A percentile compares a stretch with the other conserved stretches of the same genome.
phyloP scores from a whole-genome alignment of 2,329 filamentous ascomycete species.

The Colletotrichum chrysophilum region DNA sequence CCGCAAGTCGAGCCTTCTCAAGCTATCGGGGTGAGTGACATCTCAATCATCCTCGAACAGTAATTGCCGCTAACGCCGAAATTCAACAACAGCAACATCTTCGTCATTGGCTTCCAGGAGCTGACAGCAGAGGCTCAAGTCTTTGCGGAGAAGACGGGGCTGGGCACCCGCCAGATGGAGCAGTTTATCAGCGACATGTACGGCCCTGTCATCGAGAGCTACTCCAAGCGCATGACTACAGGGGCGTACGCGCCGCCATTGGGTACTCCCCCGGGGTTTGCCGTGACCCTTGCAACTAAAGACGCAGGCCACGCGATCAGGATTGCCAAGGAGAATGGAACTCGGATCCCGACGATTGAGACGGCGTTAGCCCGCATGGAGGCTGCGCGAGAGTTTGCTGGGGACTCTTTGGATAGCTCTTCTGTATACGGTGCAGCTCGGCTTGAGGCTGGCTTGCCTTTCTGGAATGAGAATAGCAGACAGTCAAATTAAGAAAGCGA shows the following conservation, averaged over 20 bases:
- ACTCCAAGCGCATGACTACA: conserved; percentile 31
- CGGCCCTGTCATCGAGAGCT: conserved; percentile 29
- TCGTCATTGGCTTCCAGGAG: conserved; percentile 27
- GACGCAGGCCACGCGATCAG: conserved; percentile 13
- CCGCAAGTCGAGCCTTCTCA: conserved; percentile 42
- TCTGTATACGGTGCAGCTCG: conserved; percentile 9
- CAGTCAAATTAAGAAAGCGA: not conserved
- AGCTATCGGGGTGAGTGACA: conserved; percentile 41
- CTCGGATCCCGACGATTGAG: conserved; percentile 7
- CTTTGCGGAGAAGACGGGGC: conserved; percentile 33
- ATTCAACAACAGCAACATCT: conserved; percentile 36
- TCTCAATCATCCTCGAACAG: not conserved
- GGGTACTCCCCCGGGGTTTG: conserved; percentile 8
- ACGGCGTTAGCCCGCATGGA: conserved; percentile 6
- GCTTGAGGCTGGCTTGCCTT: conserved; percentile 10
- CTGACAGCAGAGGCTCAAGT: conserved; percentile 33
- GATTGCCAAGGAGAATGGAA: conserved; percentile 7
- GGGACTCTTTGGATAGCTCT: conserved; percentile 11
- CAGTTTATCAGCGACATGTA: conserved; percentile 32
- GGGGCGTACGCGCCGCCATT: conserved; percentile 29
- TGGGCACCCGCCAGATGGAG: conserved; percentile 29
- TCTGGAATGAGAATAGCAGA: conserved; percentile 17
- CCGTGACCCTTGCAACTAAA: conserved; percentile 10
- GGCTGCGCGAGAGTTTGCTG: conserved; percentile 7
- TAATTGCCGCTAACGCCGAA: not conserved